Percentiles rank a stretch among this genome's conserved stretches.
Conservation (phyloP, 78 protist species). For the Speleostelium caveatum region DNA sequence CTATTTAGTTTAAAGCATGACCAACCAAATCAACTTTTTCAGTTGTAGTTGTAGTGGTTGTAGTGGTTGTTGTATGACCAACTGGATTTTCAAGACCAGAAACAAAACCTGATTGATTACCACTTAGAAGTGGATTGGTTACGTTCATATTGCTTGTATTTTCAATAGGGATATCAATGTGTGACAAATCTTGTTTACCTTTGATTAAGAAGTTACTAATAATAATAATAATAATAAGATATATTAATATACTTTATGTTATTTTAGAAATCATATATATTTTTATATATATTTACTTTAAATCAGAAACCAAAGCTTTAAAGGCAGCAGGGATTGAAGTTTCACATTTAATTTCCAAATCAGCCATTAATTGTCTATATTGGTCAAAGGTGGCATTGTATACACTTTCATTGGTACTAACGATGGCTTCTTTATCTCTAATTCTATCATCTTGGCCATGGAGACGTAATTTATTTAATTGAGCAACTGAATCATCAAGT, state of each 20-base stretch:
- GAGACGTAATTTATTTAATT: neutral
- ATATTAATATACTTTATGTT: too few relatives aligned
- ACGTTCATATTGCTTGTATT: too few relatives aligned
- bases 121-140: too few relatives aligned
- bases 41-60: neutral
- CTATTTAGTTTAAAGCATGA: neutral
- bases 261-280: too few relatives aligned
- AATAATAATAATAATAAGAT: too few relatives aligned
- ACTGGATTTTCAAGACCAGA: too few relatives aligned
- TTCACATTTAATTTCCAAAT: slow-evolving; percentile 11
- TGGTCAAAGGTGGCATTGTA: neutral
- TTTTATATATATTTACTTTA: too few relatives aligned
- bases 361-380: neutral
- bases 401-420: neutral
- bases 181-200: too few relatives aligned
- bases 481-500: neutral
- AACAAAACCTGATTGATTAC: too few relatives aligned
- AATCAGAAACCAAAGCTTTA: neutral
- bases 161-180: too few relatives aligned
- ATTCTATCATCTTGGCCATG: neutral
- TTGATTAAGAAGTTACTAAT: too few relatives aligned
- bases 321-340: slow-evolving; percentile 2
- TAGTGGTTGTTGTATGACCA: too few relatives aligned
- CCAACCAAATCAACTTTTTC: neutral
- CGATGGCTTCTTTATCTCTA: neutral